A percentile compares a stretch with the other conserved stretches of the same genome.
Evolutionary conservation across 495 filamentous ascomycete genomes (phyloP).

Genomic region (Penicillium paradoxum): DNA sequence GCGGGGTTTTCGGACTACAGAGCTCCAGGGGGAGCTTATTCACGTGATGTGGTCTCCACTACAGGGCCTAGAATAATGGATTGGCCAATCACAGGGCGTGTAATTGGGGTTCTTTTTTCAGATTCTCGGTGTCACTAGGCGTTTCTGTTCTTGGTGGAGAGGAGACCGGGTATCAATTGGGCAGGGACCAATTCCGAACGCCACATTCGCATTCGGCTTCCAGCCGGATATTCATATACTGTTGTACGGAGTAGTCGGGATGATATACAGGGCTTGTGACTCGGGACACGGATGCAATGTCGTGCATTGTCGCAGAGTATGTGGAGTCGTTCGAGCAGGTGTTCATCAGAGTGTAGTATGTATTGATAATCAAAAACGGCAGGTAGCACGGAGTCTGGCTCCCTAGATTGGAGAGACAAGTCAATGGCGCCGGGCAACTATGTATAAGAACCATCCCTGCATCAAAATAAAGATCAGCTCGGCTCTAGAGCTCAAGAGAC

Average conservation of each 20-base stretch:
- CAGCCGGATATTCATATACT: not conserved
- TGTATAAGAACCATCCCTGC: no score
- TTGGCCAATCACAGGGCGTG: slow-evolving; percentile 11
- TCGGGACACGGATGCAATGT: not conserved
- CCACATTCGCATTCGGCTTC: slow-evolving; percentile 6
- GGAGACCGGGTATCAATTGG: not conserved
- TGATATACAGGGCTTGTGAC: not conserved
- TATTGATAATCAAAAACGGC: no score
- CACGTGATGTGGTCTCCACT: slow-evolving; percentile 21
- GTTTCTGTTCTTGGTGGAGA: not conserved
- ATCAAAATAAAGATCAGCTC: not conserved
- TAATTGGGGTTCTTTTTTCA: slow-evolving; percentile 1
- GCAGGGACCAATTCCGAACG: not conserved
- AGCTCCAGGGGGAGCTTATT: slow-evolving; percentile 15
- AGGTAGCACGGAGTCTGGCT: no score
- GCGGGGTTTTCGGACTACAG: slow-evolving; percentile 24
- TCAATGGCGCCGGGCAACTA: no score
- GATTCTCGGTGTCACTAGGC: not conserved
- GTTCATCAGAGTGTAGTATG: not conserved
- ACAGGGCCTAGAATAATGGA: not conserved
- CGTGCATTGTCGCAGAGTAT: not conserved
- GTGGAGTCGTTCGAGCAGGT: no score
- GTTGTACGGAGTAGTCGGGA: no score
- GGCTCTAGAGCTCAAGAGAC: slow-evolving; percentile 10
- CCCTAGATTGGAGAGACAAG: no score